Base-by-base conservation (phyloP, 2,329 filamentous ascomycete species). In the Alternaria sp. region DNA sequence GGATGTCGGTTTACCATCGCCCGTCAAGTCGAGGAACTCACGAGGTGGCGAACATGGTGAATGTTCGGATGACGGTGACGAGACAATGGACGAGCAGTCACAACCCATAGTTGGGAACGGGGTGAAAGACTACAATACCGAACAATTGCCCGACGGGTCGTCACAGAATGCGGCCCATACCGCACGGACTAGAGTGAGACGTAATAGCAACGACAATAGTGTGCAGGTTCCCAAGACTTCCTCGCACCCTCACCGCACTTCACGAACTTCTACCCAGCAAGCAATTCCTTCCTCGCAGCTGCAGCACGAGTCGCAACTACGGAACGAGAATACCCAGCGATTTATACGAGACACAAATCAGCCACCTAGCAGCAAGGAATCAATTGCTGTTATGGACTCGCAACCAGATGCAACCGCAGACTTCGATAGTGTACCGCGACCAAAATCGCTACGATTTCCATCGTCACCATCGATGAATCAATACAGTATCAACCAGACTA, bases 351-450 rank as follows among this genome's bases (percentile, higher is more conserved):
- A 47, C 32, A 44, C 62, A 10, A 59, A 67, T 15, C 69, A 54
- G 51, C 68, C 69, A 5, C 68, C 69, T 26, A 72, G 73, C 50
- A 76, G 71, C 57, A 79, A 74, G 49, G 80, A 81, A 50, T 74
- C 70, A 11, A 77, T 81, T 21, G 80, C 82, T 9, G 75, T 85
- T 17, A 81, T 82, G 60, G 80, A 85, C 60, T 85, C 83, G 15
- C 83, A 84, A 57, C 81, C 81, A 11, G 74, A 78, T 10, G 66
- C 69, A 15, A 68, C 65, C 51, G 66, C 65, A 13, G 65, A 75
- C 26, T 57, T 70, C 13, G 73, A 77, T 9, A 74, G 70, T 54
- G 64, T 73, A 43, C 69, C 65, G 6, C 72, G 62, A 21, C 77
- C 76, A n/a, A 74, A 72, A 40, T 63, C 68, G 12, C 57, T 73